phyloP scores from a whole-genome alignment of 805 yeast genomes.

The Vanderwaltozyma verrucispora region DNA sequence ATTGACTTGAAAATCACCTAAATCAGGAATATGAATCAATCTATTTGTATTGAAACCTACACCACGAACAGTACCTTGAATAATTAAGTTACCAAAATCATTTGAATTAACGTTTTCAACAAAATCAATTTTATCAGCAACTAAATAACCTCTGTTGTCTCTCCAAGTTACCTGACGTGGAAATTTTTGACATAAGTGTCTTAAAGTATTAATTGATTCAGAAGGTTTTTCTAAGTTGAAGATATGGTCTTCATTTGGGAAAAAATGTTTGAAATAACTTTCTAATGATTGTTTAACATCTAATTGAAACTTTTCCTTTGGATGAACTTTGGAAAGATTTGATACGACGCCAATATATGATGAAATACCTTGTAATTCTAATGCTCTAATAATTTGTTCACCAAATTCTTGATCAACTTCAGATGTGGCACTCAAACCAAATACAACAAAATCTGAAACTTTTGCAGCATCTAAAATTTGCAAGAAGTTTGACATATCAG shows the following conservation, averaged over 20 bases:
- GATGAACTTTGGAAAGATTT: conserved; percentile 54
- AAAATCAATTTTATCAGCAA: conserved; percentile 52
- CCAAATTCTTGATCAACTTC: conserved; percentile 78
- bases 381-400: conserved; percentile 80
- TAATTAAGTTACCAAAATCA: conserved; percentile 35
- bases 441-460: conserved; percentile 78
- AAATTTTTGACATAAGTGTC: conserved; percentile 72
- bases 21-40: conserved; percentile 76
- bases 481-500: conserved; percentile 55
- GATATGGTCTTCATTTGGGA: conserved; percentile 71
- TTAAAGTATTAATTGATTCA: conserved; percentile 63
- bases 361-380: conserved; percentile 87
- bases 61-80: conserved; percentile 85
- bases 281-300: conserved; percentile 57
- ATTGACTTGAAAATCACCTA: conserved; percentile 78
- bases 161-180: conserved; percentile 88
- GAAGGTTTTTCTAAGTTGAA: conserved; percentile 56
- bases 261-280: conserved; percentile 62
- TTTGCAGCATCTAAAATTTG: conserved; percentile 78
- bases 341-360: conserved; percentile 71
- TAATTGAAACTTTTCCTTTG: conserved; percentile 64
- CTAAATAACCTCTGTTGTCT: conserved; percentile 79
- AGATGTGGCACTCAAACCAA: conserved; percentile 77
- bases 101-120: conserved; percentile 14
- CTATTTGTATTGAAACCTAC: conserved; percentile 69